Conservation (phyloP, 2,329 filamentous ascomycete species). For the Pezicula radicicola region DNA sequence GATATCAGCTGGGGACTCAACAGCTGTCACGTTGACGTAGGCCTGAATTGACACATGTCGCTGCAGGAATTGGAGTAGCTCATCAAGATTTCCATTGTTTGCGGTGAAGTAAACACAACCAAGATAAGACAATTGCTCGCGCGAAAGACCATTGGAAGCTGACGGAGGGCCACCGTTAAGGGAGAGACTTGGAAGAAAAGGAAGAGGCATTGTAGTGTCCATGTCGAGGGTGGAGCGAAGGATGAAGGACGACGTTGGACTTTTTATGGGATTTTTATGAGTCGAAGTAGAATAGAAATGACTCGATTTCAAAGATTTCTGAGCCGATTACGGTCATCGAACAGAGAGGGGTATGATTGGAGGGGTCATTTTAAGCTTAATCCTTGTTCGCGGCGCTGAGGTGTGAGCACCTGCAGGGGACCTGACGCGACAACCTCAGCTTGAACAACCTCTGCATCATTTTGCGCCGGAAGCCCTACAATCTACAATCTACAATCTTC, state of each 20-base stretch:
- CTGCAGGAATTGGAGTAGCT: slow-evolving; percentile 38
- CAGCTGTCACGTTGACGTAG: slow-evolving; percentile 72
- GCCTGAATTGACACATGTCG: slow-evolving; percentile 53
- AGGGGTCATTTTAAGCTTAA: no score
- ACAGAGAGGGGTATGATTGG: no score
- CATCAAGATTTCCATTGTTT: slow-evolving; percentile 26
- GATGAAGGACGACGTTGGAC: not conserved
- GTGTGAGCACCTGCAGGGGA: no score
- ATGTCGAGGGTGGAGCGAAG: slow-evolving; percentile 34
- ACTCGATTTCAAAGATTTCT: no score
- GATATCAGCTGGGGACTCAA: slow-evolving; percentile 70
- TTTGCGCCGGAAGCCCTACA: no score
- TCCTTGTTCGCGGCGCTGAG: no score
- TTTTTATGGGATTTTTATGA: no score
- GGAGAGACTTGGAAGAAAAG: slow-evolving; percentile 58
- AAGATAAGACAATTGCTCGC: slow-evolving; percentile 55
- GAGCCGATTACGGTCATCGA: no score
- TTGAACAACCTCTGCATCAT: no score
- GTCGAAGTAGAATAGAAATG: no score
- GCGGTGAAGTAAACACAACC: slow-evolving; percentile 57
- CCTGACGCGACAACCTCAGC: no score
- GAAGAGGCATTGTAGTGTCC: slow-evolving; percentile 63
- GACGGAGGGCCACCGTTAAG: slow-evolving; percentile 43
- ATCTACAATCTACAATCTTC: no score
- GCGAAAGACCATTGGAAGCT: slow-evolving; percentile 49